These are phyloP conservation scores for Gracilaria domingensis DNA, from an alignment of 23 red algal genomes.

Conservation along the genomic window DNA sequence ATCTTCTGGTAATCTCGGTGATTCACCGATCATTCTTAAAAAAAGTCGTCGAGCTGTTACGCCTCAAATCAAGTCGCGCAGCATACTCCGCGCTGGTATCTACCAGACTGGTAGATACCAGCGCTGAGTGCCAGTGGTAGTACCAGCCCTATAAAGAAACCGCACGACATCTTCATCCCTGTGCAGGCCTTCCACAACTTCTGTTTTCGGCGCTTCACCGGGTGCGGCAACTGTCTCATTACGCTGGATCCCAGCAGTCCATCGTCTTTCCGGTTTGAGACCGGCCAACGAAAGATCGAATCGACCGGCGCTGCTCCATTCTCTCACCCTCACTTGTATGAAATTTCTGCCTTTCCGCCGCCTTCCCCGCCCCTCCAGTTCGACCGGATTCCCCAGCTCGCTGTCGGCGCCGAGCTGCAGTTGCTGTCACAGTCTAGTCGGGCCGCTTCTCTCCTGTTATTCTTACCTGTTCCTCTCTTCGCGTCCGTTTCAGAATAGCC, in stretches of 20 bases:
- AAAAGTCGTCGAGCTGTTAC: too few relatives aligned
- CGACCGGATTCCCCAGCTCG: too few relatives aligned
- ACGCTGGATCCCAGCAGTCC: constrained; percentile 31
- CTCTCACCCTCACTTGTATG: not conserved
- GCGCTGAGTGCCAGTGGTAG: too few relatives aligned
- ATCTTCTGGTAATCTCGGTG: too few relatives aligned
- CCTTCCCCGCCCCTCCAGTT: not conserved
- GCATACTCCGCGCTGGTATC: constrained; percentile 56
- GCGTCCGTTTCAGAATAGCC: not conserved
- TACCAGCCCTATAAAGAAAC: too few relatives aligned
- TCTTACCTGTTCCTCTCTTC: constrained; percentile 1
- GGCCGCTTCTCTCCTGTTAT: not conserved
- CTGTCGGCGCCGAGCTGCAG: not conserved
- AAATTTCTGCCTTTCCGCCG: constrained; percentile 9
- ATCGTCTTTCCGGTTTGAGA: constrained; percentile 56
- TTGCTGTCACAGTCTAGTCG: not conserved
- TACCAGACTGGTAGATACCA: too few relatives aligned
- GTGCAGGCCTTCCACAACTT: constrained; percentile 54
- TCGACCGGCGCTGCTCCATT: not conserved
- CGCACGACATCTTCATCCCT: constrained; percentile 19
- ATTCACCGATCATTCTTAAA: too few relatives aligned
- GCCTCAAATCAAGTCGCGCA: too few relatives aligned
- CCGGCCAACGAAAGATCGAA: constrained; percentile 31
- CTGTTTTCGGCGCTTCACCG: constrained; percentile 81
- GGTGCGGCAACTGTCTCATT: constrained; percentile 77